Percentiles rank a stretch among this genome's conserved stretches.
Conservation (phyloP, 2,329 filamentous ascomycete genomes). For the Penicillium janthinellum region DNA sequence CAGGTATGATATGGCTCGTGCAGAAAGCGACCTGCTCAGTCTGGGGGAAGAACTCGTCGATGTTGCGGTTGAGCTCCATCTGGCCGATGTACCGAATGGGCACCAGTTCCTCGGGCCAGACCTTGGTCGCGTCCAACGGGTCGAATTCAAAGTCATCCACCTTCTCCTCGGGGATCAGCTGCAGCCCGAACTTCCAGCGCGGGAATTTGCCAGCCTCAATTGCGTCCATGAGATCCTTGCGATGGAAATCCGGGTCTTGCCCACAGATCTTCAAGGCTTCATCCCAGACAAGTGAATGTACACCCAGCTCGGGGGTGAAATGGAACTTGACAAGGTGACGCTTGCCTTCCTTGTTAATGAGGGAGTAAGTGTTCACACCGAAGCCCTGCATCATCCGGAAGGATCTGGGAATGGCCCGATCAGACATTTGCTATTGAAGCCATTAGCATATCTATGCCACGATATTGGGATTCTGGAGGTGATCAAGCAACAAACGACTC, state of each 20-base stretch:
- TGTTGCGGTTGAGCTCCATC: conserved; percentile 75
- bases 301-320: conserved; percentile 37
- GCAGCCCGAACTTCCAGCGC: conserved; percentile 82
- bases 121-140: conserved; percentile 80
- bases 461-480: not conserved
- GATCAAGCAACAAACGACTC: not conserved
- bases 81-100: conserved; percentile 78
- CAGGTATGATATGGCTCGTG: conserved; percentile 76
- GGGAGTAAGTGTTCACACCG: conserved; percentile 39
- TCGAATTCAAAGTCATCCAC: conserved; percentile 83
- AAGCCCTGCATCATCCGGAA: conserved; percentile 43
- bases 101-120: conserved; percentile 78
- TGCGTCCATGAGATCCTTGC: conserved; percentile 73
- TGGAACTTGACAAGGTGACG: conserved; percentile 41
- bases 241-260: conserved; percentile 79
- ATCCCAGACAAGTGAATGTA: conserved; percentile 53
- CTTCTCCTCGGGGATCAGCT: conserved; percentile 69
- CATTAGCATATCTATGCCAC: not conserved
- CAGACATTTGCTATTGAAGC: conserved; percentile 36
- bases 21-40: conserved; percentile 84
- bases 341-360: conserved; percentile 38
- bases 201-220: conserved; percentile 72
- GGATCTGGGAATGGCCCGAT: conserved; percentile 40
- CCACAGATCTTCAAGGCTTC: conserved; percentile 74
- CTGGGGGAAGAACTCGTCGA: conserved; percentile 80